phyloP scores from a whole-genome alignment of 495 filamentous ascomycete genomes.

The Jackrogersella minutella region DNA sequence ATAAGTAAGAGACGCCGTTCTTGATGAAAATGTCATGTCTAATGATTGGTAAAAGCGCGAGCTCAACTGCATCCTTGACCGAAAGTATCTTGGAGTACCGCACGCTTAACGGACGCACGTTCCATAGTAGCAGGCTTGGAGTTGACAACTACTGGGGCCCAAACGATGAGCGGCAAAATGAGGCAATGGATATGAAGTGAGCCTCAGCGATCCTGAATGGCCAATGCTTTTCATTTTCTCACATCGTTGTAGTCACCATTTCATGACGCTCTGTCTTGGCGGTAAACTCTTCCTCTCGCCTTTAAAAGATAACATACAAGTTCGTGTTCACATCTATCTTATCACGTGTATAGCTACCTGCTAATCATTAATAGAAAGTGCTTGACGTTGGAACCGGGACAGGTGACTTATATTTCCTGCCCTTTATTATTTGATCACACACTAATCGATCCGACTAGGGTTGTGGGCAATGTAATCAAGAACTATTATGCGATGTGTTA shows the following conservation, averaged over 20 bases:
- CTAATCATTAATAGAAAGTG: conserved; percentile 59
- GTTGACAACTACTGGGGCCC: conserved; percentile 45
- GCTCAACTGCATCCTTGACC: conserved; percentile 56
- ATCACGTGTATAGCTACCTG: not conserved
- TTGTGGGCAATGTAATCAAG: conserved; percentile 39
- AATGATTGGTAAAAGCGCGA: conserved; percentile 22
- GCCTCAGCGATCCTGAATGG: not conserved
- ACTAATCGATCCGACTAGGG: conserved; percentile 14
- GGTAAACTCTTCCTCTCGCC: conserved; percentile 70
- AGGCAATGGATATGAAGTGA: conserved; percentile 52
- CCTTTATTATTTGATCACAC: not conserved
- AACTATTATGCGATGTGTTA: not conserved
- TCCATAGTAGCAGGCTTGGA: conserved; percentile 43
- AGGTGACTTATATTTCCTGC: conserved; percentile 39
- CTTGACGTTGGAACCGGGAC: conserved; percentile 75
- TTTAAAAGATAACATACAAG: conserved; percentile 51
- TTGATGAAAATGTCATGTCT: not conserved
- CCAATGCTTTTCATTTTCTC: not conserved
- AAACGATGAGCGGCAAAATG: conserved; percentile 52
- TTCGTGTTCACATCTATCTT: not conserved
- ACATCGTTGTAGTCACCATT: conserved; percentile 44
- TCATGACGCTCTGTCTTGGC: conserved; percentile 54
- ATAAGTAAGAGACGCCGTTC: conserved; percentile 37
- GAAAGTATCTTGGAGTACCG: conserved; percentile 56
- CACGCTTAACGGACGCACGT: conserved; percentile 52